A percentile compares a stretch with the other conserved stretches of the same genome.
Conservation (phyloP, 805 yeast species). For the Yamadazyma nakazawae region DNA sequence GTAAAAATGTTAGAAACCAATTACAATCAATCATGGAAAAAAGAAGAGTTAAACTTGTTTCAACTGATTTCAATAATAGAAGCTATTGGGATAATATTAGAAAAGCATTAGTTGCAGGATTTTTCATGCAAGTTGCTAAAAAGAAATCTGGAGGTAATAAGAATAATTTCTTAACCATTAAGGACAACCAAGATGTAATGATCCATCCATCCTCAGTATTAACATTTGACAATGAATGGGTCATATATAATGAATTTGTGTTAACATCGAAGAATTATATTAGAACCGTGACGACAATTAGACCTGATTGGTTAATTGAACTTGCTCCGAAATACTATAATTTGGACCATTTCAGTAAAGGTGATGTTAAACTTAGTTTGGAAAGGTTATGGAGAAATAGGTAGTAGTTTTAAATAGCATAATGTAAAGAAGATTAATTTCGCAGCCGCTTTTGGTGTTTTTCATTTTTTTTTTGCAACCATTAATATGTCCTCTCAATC, state of each 20-base stretch:
- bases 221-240: constrained; percentile 89
- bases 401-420: neutral
- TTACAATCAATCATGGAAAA: constrained; percentile 79
- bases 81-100: constrained; percentile 73
- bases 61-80: constrained; percentile 59
- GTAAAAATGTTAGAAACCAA: constrained; percentile 84
- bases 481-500: neutral
- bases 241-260: constrained; percentile 92
- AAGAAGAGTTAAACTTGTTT: constrained; percentile 66
- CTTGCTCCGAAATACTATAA: constrained; percentile 72
- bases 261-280: constrained; percentile 90
- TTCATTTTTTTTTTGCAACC: neutral
- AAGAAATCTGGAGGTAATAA: constrained; percentile 62
- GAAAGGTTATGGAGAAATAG: constrained; percentile 45
- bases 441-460: neutral
- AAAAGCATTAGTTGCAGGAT: constrained; percentile 86
- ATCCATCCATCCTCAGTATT: constrained; percentile 92
- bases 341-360: constrained; percentile 58
- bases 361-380: constrained; percentile 68
- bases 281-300: constrained; percentile 86
- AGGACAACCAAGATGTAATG: constrained; percentile 93
- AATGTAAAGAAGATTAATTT: neutral
- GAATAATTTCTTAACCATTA: constrained; percentile 76
- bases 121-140: constrained; percentile 98
- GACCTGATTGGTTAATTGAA: constrained; percentile 90